A percentile compares a stretch with the other conserved stretches of the same genome.
Evolutionary conservation across 352 stramenopile genomes (phyloP).

Genomic region (Pythium biforme): DNA sequence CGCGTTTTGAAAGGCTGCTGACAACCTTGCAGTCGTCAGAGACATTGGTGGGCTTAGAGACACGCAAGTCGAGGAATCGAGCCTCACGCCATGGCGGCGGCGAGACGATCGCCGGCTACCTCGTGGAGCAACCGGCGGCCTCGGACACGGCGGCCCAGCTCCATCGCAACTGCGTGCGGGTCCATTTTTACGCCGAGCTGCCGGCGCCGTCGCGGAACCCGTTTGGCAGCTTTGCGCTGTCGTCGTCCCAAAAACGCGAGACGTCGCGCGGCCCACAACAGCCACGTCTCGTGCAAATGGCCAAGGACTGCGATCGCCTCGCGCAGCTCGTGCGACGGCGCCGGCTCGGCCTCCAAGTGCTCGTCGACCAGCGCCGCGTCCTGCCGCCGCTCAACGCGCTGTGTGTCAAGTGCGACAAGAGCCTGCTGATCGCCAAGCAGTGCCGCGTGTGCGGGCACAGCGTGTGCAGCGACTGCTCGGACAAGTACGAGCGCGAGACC

Average conservation of each 20-base stretch:
- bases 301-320: slow-evolving; percentile 30
- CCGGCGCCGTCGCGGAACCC: not conserved
- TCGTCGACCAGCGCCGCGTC: slow-evolving; percentile 43
- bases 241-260: not conserved
- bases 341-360: slow-evolving; percentile 53
- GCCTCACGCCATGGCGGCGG: too few relatives aligned
- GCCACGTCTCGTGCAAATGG: slow-evolving; percentile 17
- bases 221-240: not conserved
- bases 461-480: slow-evolving; percentile 51
- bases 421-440: slow-evolving; percentile 36
- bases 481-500: slow-evolving; percentile 30
- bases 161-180: not conserved
- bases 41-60: not conserved
- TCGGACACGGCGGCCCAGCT: not conserved
- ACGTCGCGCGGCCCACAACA: not conserved
- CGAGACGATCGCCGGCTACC: not conserved
- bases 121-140: not conserved
- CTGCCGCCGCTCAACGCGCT: slow-evolving; percentile 37
- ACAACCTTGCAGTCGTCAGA: slow-evolving; percentile 14
- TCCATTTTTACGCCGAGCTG: slow-evolving; percentile 25
- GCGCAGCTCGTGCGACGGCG: slow-evolving; percentile 51
- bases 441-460: slow-evolving; percentile 62
- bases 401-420: slow-evolving; percentile 60
- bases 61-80: not conserved
- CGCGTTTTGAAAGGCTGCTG: slow-evolving; percentile 20